Base-by-base conservation (phyloP, 2,329 filamentous ascomycete species). In the Clarireedia monteithiana region DNA sequence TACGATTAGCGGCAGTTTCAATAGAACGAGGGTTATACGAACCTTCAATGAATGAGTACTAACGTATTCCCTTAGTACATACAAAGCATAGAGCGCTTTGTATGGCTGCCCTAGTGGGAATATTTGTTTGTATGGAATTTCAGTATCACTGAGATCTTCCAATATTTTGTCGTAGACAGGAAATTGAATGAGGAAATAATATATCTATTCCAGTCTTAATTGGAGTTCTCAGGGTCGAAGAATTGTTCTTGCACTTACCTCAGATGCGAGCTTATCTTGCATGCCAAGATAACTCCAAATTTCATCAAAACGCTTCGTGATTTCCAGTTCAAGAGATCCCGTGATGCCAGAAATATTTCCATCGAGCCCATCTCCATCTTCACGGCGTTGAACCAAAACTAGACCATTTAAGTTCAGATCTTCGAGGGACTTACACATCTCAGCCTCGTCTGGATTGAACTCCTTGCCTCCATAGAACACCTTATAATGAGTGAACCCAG, bases 221-320 rank as follows among this genome's bases (percentile, higher is more conserved):
- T 55, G 62, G 27, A 4, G 44, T 24, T 14, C 15, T 10, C 14
- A 20, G 5, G 26, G 30, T 15, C 9, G 6, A 6, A 24, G 10
- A 24, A 23, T 9, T 39, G n/a, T 20, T 38, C 12, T 23, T 12
- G 24, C 2, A 58, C 71, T 62, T 75, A 86, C 84, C 75, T 88
- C 84, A 66, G 80, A 75, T 6, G 88, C 84, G 44, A 90, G 73
- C 50, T 74, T 76, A 57, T 91, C 84, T 46, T 88, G 81, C 72
- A 91, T 80, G 60, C 84, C 83, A 53, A 97, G 77, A 65, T 92
- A 87, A 45, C 83, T 80, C 78, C 94, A 96, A 24, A 99, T 73
- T 59, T 92, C 84, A 53, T 89, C 80, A 65, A 96, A 95, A 69
- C 95, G 88, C 56, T 84, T 79, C 62, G 94, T 74, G 23, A 97